Evolutionary conservation across 169 alveolate genomes (phyloP).

Genomic region (Cyclospora cayetanensis): DNA sequence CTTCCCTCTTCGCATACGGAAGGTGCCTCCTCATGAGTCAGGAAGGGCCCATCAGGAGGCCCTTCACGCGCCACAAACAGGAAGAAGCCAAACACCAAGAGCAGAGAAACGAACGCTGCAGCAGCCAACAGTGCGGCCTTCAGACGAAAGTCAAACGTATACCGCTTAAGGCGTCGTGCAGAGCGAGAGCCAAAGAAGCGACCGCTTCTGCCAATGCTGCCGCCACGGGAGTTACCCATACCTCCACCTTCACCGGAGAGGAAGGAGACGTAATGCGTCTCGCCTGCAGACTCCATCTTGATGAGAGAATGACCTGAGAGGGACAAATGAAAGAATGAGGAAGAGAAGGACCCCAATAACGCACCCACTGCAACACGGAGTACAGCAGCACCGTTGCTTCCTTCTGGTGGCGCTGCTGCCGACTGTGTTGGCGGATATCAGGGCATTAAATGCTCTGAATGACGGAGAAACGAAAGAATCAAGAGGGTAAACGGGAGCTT

Average conservation of each 20-base stretch:
- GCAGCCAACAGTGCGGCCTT: not conserved
- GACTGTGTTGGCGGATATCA: too few relatives aligned
- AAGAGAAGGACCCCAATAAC: too few relatives aligned
- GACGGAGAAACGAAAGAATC: too few relatives aligned
- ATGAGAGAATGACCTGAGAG: too few relatives aligned
- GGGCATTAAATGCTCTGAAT: too few relatives aligned
- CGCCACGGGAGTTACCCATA: not conserved
- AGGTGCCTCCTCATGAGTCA: not conserved
- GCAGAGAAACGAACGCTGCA: not conserved
- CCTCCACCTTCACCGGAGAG: constrained; percentile 24
- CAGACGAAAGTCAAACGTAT: not conserved
- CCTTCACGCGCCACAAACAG: not conserved
- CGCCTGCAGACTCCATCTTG: not conserved
- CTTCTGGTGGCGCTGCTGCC: too few relatives aligned
- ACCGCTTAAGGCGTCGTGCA: not conserved
- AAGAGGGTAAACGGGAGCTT: too few relatives aligned
- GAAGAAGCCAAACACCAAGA: not conserved
- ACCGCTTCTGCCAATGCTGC: not conserved
- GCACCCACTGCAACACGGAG: too few relatives aligned
- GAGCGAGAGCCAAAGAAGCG: not conserved
- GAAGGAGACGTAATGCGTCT: constrained; percentile 65
- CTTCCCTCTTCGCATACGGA: not conserved
- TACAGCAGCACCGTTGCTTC: too few relatives aligned
- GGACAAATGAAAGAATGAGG: too few relatives aligned
- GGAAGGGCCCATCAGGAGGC: not conserved